Conservation (phyloP, 495 filamentous ascomycete genomes). For the Xylaria grammica region DNA sequence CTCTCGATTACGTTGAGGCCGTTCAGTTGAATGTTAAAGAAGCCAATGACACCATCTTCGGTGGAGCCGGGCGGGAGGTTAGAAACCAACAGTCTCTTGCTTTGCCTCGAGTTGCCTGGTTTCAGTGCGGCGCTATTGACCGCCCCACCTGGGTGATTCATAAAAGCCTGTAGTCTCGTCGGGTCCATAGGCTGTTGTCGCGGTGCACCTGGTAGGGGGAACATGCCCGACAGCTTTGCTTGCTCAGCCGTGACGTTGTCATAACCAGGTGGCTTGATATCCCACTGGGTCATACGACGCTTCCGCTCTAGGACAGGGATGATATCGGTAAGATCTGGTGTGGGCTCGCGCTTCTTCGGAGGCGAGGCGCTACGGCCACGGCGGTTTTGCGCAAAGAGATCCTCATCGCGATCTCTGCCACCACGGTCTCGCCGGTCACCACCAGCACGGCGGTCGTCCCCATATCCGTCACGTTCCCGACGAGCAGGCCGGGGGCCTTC, state of each 20-base stretch:
- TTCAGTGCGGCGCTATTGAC: slow-evolving; percentile 78
- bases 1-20: slow-evolving; percentile 87
- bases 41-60: slow-evolving; percentile 74
- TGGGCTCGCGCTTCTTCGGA: slow-evolving; percentile 90
- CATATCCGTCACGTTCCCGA: slow-evolving; percentile 68
- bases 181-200: slow-evolving; percentile 97
- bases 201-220: slow-evolving; percentile 93
- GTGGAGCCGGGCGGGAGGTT: slow-evolving; percentile 74
- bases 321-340: slow-evolving; percentile 89
- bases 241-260: slow-evolving; percentile 99
- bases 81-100: slow-evolving; percentile 86
- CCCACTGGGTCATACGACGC: slow-evolving; percentile 95
- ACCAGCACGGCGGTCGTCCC: slow-evolving; percentile 64
- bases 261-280: slow-evolving; percentile 98
- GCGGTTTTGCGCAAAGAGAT: slow-evolving; percentile 63
- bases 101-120: slow-evolving; percentile 88
- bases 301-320: slow-evolving; percentile 78
- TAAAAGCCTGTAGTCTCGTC: slow-evolving; percentile 90
- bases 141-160: slow-evolving; percentile 81
- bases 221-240: slow-evolving; percentile 99
- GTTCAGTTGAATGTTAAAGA: slow-evolving; percentile 96
- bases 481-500: slow-evolving; percentile 65
- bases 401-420: slow-evolving; percentile 52
- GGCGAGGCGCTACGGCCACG: slow-evolving; percentile 78
- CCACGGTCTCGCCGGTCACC: slow-evolving; percentile 60